Conservation (phyloP, 108 stramenopile genomes). For the Licmophora abbreviata region DNA sequence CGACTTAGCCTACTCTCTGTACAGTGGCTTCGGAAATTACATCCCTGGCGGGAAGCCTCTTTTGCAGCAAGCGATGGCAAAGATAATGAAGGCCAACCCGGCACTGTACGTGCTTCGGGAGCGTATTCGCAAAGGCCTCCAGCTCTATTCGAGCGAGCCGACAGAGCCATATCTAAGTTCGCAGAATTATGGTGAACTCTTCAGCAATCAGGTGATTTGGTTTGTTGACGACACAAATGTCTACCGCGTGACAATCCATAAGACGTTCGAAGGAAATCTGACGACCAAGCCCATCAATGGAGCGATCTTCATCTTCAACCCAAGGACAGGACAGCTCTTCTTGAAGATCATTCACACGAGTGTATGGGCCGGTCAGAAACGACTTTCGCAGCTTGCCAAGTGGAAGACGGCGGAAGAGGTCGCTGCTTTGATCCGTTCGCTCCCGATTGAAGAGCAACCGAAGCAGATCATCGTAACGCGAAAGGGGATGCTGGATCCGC, state of each 20-base stretch:
- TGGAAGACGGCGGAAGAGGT: conserved; percentile 99
- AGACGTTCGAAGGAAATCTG: conserved; percentile 98
- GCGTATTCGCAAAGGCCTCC: conserved; percentile 98
- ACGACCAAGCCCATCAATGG: conserved; percentile 99
- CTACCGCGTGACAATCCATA: conserved; percentile 99
- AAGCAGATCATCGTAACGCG: conserved; percentile 99
- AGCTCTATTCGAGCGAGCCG: conserved; percentile 98
- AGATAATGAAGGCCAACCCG: conserved; percentile 99
- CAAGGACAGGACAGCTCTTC: conserved; percentile 96
- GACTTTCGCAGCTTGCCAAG: conserved; percentile 97
- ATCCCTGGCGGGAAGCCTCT: conserved; percentile 98
- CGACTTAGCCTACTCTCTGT: conserved; percentile 97
- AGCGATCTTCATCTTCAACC: conserved; percentile 99
- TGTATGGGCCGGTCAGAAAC: conserved; percentile 99
- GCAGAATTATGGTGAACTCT: conserved; percentile 98
- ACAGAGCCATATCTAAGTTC: conserved; percentile 98
- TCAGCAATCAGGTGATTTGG: conserved; percentile 98
- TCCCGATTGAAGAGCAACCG: conserved; percentile 98
- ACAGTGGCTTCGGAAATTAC: conserved; percentile 96
- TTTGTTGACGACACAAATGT: conserved; percentile 99
- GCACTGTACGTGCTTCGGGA: conserved; percentile 99
- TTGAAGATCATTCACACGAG: conserved; percentile 98
- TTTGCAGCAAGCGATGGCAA: conserved; percentile 98
- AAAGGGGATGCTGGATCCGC: conserved; percentile 98
- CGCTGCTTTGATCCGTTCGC: conserved; percentile 94